Evolutionary conservation across 148 eudicot genomes (phyloP).

Genomic region (Mesembryanthemum crystallinum): DNA sequence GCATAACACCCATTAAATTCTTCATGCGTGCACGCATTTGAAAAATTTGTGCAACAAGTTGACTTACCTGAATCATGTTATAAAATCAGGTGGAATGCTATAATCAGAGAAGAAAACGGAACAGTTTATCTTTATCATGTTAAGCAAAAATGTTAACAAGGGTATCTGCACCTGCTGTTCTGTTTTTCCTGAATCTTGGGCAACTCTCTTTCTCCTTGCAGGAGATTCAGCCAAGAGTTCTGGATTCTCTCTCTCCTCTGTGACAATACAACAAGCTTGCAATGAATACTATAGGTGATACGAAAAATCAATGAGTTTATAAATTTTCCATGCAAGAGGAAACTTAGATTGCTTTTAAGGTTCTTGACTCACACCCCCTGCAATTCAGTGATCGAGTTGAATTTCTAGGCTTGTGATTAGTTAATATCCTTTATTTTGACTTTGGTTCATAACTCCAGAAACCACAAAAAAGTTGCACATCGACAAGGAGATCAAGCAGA

Average conservation of each 20-base stretch:
- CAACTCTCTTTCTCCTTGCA: slow-evolving; percentile 77
- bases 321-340: too few relatives aligned
- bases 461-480: too few relatives aligned
- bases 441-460: too few relatives aligned
- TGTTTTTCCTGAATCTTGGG: slow-evolving; percentile 89
- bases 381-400: too few relatives aligned
- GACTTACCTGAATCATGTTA: slow-evolving; percentile 65
- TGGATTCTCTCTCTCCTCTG: slow-evolving; percentile 98
- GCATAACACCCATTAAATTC: slow-evolving; percentile 92
- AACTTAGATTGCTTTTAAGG: too few relatives aligned
- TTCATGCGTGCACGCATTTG: slow-evolving; percentile 98
- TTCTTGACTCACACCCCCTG: too few relatives aligned
- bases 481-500: slow-evolving; percentile 13
- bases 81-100: neutral
- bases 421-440: too few relatives aligned
- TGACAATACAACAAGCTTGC: slow-evolving; percentile 13
- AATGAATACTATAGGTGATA: slow-evolving; percentile 15
- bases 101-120: neutral
- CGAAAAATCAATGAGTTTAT: too few relatives aligned
- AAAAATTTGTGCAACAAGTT: slow-evolving; percentile 92
- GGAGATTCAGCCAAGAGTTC: slow-evolving; percentile 91
- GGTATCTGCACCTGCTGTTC: slow-evolving; percentile 71
- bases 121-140: neutral
- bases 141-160: neutral
- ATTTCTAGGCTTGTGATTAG: too few relatives aligned